These are phyloP conservation scores for Acanthamoeba culbertsoni DNA, from an alignment of 208 protist genomes.

Conservation along the genomic window DNA sequence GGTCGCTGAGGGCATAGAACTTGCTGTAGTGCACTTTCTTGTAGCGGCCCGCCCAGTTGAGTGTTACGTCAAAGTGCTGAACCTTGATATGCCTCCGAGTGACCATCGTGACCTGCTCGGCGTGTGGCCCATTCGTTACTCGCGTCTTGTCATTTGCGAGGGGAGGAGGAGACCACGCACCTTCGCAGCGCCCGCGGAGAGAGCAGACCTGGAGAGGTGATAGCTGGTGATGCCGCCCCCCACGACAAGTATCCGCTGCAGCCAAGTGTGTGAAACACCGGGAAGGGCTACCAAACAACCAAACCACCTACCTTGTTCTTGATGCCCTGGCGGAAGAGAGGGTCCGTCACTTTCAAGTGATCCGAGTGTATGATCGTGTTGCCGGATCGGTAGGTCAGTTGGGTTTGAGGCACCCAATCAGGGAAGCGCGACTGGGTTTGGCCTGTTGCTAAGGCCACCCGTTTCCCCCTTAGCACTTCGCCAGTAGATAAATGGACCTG, in stretches of 20 bases:
- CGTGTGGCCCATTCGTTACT: too few relatives aligned
- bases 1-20: background rate
- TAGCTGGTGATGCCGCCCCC: background rate
- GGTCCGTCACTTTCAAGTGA: background rate
- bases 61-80: background rate
- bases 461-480: background rate
- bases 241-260: background rate
- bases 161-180: background rate
- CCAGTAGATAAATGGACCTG: background rate
- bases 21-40: slow-evolving; percentile 36
- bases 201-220: background rate
- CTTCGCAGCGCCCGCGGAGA: background rate
- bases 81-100: background rate
- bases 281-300: too few relatives aligned
- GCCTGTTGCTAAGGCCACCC: background rate
- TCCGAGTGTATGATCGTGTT: background rate
- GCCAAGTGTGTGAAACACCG: background rate
- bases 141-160: too few relatives aligned
- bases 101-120: background rate
- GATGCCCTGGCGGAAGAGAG: background rate
- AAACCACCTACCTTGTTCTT: background rate
- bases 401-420: background rate
- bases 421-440: background rate
- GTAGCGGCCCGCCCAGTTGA: background rate
- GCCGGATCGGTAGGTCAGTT: background rate